Base-by-base conservation (phyloP, 768 basidiomycete species). In the Lyophyllum atratum region DNA sequence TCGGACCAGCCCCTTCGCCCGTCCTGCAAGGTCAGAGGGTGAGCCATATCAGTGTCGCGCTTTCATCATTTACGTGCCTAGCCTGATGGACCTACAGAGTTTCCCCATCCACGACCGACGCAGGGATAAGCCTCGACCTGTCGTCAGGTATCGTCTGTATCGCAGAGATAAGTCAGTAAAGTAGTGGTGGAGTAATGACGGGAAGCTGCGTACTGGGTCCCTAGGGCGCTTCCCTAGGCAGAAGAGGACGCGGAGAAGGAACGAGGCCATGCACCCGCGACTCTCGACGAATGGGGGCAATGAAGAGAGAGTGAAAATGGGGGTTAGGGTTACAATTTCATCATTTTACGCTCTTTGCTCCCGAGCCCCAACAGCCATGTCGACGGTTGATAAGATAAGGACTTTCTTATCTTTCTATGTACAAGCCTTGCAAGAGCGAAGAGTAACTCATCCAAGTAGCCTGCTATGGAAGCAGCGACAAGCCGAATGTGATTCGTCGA, bases 51-150 rank as follows among this genome's bases (percentile, higher is more conserved):
- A 44, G 45, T 19, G 22, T 26, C 39, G 14, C 25, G 34, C 37
- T 19, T 28, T 40, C 45, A n/a, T 19, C 11, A 10, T 28, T 21
- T 28, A 8, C 9, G 25, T 22, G 25, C 54, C 43, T 53, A 25
- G 39, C 47, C 25, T 4, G 46, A 44, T 11, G 50, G 15, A 59
- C 61, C 28, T 44, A 59, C 61, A 49, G 14, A 25, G 37, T 42
- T 24, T 57, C 55, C 15, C 29, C 52, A n/a, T 59, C 58, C 11
- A 64, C 65, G 17, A 47, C 49, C 5, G 60, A 51, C 11, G 66
- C 49, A 1, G 72, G 70, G 37, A 73, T 70, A 46, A 73, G 70
- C 56, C 64, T 65, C 26, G 67, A 60, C 21, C 58, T 57, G 31
- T 73, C 70, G 51, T 69, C 63, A 19, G 60, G 57, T 28, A 49